Base-by-base conservation (phyloP, 306 rosid genomes). In the Malus sylvestris region DNA sequence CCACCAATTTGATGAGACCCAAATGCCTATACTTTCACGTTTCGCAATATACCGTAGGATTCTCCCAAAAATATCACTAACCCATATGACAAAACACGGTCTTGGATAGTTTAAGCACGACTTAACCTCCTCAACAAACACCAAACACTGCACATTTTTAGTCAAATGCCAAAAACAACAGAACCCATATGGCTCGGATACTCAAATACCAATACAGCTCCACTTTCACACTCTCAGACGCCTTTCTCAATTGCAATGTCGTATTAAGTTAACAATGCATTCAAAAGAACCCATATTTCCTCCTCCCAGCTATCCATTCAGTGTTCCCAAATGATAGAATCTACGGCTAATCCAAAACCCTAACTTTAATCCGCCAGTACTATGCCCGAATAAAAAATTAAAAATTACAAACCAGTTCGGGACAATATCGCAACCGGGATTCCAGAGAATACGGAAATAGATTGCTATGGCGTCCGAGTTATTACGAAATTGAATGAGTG, bases 301-400 rank as follows among this genome's bases (percentile, higher is more conserved):
- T 25, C 60, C 49, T 9, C 12, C 5, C 13, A 68, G 5, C 63
- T 35, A 29, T 73, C 29, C 35, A 27, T 42, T 25, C 11, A 49
- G 5, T 4, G 30, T 15, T 64, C 16, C 66, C 53, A 33, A 8
- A 70, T n/a, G 4, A 12, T 9, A 29, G 7, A 42, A 66, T 33
- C 62, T 59, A 72, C n/a, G 84, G 58, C 71, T 59, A 29, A 33
- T 46, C 57, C 18, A 29, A 79, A 77, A 35, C 88, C 87, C 89
- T 79, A 75, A 65, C 12, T 72, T 42, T 25, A 58, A 19, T 69
- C 68, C 27, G 27, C 67, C 67, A 59, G 5, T 9, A 23, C 13
- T 18, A 55, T 7, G 42, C 44, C 80, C 6, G 67, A 46, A 20
- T 51, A 16, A 22, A 40, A 72, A 23, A 3, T 3, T 2, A 40